Evolutionary conservation across 345 rosid genomes (phyloP).

Genomic region (Salix suchowensis): DNA sequence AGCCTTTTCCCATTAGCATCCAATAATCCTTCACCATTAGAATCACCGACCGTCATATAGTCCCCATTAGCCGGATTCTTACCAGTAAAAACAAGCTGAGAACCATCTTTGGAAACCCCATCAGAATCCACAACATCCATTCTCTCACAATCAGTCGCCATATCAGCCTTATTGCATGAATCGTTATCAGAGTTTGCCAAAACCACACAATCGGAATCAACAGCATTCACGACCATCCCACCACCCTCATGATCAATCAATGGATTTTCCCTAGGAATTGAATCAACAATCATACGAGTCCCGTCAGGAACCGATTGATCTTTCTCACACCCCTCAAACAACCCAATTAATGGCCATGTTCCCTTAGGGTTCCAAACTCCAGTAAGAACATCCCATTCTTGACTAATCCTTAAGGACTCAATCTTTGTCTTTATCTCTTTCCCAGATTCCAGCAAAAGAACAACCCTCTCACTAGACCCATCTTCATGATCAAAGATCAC

Average conservation of each 20-base stretch:
- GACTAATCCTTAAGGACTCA: slow-evolving; percentile 4
- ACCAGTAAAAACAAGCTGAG: background rate
- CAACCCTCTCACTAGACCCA: slow-evolving; percentile 5
- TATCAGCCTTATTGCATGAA: too few species aligned
- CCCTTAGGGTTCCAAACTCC: slow-evolving; percentile 7
- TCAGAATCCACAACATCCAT: too few species aligned
- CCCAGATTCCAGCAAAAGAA: slow-evolving; percentile 11
- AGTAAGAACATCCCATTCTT: background rate
- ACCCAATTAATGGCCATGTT: slow-evolving; percentile 5
- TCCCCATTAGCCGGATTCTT: background rate
- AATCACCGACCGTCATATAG: too few species aligned
- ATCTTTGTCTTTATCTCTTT: background rate
- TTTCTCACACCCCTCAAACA: background rate
- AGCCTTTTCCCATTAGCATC: background rate
- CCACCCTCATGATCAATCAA: too few species aligned
- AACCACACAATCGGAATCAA: too few species aligned
- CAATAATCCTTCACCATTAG: background rate
- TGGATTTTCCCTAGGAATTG: too few species aligned
- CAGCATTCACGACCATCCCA: too few species aligned
- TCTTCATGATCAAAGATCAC: slow-evolving; percentile 3
- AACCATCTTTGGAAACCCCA: too few species aligned
- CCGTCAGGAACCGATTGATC: background rate
- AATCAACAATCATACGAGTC: too few species aligned
- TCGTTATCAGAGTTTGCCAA: too few species aligned
- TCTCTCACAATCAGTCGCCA: too few species aligned